Base-by-base conservation (phyloP, 2,329 filamentous ascomycete genomes). In the Alternaria angustiovoidea region DNA sequence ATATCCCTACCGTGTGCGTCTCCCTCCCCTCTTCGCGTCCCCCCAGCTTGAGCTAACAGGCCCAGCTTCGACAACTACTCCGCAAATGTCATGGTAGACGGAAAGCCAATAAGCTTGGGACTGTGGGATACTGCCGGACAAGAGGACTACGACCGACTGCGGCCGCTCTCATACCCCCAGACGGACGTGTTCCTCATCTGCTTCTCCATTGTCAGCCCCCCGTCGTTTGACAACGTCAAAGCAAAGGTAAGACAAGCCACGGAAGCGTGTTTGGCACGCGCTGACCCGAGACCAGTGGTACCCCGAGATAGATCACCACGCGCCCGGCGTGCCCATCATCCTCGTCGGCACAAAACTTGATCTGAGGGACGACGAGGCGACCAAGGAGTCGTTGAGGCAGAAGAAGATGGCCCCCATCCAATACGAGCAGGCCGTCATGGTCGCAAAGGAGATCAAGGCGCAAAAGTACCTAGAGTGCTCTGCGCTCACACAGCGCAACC, bases 401-500 rank as follows among this genome's bases (percentile, higher is more conserved):
- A 95, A 96, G 87, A 91, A 94, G 80, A 97, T 97, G 94, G 91
- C 95, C 72, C 93, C 95, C n/a, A 94, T 98, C 62, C 90, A 92
- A 54, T 98, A 96, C 80, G 93, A 97, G 79, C 92, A 96, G 81
- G 95, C 93, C 39, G 85, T 97, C 65, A 83, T 89, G 67, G 91
- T 94, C 66, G 93, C 93, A 64, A 96, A 96, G 83, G 94, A 97
- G 74, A 97, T 99, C 81, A 91, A 89, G 77, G 94, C 95, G 46
- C 92, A 95, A 82, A 98, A 97, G 83, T 99, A 99, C 82, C 87
- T 98, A 42, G 95, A 99, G 82, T 99, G 95, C 83, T 98, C 95
- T 53, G 95, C 95, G 48, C 84, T 99, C 69, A 99, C 95, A 38
- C 95, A 98, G 84, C 87, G 94, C 75, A 97, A 97, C 80, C 82